Evolutionary conservation across 805 yeast species (phyloP).

Genomic region (Metschnikowia vanudenii): DNA sequence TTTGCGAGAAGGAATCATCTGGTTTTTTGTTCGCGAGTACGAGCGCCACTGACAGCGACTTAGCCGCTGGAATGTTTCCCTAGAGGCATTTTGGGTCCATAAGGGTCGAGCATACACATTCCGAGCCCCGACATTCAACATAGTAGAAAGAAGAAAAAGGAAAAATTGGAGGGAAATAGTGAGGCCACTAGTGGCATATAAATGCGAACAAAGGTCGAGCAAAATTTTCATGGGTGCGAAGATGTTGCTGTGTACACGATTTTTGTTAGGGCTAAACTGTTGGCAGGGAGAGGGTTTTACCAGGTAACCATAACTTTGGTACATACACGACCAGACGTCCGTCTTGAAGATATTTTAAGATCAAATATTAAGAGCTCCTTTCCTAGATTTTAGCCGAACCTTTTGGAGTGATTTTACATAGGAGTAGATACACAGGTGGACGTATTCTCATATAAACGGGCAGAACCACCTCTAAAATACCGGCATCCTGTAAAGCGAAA

Average conservation of each 20-base stretch:
- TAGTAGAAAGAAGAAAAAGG: not conserved
- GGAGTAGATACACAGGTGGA: no score
- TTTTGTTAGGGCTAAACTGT: not conserved
- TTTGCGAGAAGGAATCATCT: conserved; percentile 15
- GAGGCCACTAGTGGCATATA: not conserved
- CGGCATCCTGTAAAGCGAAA: no score
- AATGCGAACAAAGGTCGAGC: not conserved
- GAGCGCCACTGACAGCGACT: conserved; percentile 5
- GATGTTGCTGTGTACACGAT: conserved; percentile 1
- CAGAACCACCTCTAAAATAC: no score
- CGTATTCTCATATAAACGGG: no score
- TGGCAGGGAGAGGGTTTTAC: not conserved
- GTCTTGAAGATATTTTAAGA: no score
- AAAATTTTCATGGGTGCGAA: conserved; percentile 1
- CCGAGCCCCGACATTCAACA: conserved; percentile 5
- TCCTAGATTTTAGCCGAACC: no score
- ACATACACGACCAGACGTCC: no score
- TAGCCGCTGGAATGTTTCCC: not conserved
- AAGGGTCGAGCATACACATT: not conserved
- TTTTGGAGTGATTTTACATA: no score
- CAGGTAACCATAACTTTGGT: no score
- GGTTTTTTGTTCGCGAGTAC: conserved; percentile 11
- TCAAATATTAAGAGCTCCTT: no score
- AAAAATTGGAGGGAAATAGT: not conserved
- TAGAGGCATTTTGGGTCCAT: not conserved